These are phyloP conservation scores for Brasilioporus rufonigricans DNA, from an alignment of 768 basidiomycete genomes.

Conservation along the genomic window DNA sequence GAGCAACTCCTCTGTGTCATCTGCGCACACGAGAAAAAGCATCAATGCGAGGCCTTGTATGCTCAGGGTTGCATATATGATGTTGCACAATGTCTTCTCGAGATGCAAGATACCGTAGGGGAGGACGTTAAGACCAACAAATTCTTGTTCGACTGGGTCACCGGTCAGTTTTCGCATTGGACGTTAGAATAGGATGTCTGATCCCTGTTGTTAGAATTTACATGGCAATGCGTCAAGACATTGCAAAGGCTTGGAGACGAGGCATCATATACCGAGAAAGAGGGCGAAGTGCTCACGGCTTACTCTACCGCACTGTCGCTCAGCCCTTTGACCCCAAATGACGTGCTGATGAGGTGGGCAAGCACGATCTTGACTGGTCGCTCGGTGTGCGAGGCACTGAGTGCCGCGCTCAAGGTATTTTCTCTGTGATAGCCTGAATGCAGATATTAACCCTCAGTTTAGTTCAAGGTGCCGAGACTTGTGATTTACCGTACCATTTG, in stretches of 20 bases:
- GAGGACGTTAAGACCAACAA: not conserved
- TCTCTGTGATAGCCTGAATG: not conserved
- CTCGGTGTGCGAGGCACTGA: not conserved
- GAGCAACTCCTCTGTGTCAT: no score
- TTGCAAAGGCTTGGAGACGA: not conserved
- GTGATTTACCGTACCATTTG: not conserved
- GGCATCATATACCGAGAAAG: not conserved
- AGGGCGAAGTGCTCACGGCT: not conserved
- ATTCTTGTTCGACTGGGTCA: constrained; percentile 1
- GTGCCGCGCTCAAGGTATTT: not conserved
- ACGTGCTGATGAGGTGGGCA: not conserved
- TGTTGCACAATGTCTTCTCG: not conserved
- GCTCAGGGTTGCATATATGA: not conserved
- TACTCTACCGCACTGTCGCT: not conserved
- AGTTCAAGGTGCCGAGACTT: not conserved
- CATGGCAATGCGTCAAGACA: not conserved
- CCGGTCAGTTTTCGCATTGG: not conserved
- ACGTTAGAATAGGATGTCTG: not conserved
- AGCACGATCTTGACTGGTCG: not conserved
- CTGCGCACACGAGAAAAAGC: not conserved
- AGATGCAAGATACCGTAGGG: not conserved
- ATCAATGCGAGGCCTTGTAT: not conserved
- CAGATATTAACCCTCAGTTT: not conserved
- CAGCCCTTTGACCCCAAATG: not conserved
- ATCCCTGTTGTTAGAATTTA: not conserved